Conservation (phyloP, 306 rosid genomes). For the Echinosophora koreensis region DNA sequence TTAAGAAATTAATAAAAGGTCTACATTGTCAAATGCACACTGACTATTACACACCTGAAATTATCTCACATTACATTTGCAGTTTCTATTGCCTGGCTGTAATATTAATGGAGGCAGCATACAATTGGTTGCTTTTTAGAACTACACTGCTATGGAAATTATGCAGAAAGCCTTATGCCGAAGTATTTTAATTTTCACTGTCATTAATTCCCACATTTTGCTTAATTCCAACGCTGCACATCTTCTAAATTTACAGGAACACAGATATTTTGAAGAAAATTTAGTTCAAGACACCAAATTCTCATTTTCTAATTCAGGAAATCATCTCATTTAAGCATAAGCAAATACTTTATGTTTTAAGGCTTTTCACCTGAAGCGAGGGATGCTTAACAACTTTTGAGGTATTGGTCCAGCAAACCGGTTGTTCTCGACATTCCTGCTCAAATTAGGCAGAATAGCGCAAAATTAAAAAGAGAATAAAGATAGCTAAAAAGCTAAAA, state of each 20-base stretch:
- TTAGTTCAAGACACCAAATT: constrained; percentile 21
- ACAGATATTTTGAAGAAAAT: constrained; percentile 18
- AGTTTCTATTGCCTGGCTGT: constrained; percentile 29
- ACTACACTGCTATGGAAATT: constrained; percentile 11
- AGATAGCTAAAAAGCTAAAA: constrained; percentile 2
- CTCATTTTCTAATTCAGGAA: constrained; percentile 37
- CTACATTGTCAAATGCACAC: constrained; percentile 4
- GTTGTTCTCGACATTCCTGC: constrained; percentile 91
- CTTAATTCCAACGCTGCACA: constrained; percentile 11
- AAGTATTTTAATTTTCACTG: neutral
- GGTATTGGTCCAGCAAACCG: constrained; percentile 87
- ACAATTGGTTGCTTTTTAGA: constrained; percentile 32
- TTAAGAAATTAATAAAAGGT: neutral
- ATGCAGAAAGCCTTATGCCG: constrained; percentile 10
- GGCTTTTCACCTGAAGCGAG: constrained; percentile 67
- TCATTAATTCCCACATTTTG: neutral
- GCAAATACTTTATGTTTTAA: constrained; percentile 21
- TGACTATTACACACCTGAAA: constrained; percentile 14
- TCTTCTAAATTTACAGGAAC: constrained; percentile 8
- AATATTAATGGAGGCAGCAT: constrained; percentile 29
- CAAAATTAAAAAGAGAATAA: constrained; percentile 9
- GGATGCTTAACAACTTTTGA: constrained; percentile 74
- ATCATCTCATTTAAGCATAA: constrained; percentile 40
- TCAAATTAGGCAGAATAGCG: constrained; percentile 46
- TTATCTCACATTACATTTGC: neutral